These are phyloP conservation scores for Sporopachydermia lactativora DNA, from an alignment of 805 yeast species.

Conservation along the genomic window DNA sequence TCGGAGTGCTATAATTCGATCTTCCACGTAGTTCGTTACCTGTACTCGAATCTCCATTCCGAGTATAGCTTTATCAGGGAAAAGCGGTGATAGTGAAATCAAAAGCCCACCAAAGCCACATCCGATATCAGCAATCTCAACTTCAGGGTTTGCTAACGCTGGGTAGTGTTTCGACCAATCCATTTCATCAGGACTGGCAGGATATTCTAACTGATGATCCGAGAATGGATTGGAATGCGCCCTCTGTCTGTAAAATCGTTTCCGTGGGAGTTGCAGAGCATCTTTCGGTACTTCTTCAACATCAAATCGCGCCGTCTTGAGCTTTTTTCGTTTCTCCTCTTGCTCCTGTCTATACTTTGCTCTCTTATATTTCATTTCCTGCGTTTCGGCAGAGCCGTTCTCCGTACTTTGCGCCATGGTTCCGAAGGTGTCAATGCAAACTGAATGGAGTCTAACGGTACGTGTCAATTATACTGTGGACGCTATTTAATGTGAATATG, in stretches of 20 bases:
- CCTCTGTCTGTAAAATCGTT: conserved; percentile 85
- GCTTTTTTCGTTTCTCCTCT: conserved; percentile 31
- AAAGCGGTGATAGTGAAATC: conserved; percentile 62
- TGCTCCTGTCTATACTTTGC: conserved; percentile 27
- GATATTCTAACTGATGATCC: conserved; percentile 87
- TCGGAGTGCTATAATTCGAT: conserved; percentile 82
- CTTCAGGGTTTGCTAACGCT: conserved; percentile 36
- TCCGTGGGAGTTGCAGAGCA: conserved; percentile 51
- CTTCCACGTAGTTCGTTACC: conserved; percentile 94
- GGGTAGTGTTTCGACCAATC: conserved; percentile 79
- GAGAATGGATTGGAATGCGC: conserved; percentile 98
- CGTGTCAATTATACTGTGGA: too few species aligned
- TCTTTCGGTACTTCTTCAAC: conserved; percentile 6
- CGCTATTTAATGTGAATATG: too few species aligned
- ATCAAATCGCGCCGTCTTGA: conserved; percentile 32
- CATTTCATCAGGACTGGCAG: conserved; percentile 69
- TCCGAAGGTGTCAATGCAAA: too few species aligned
- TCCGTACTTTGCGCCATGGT: too few species aligned
- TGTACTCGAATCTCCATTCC: conserved; percentile 98
- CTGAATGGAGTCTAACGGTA: too few species aligned
- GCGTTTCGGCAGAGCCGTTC: conserved; percentile 8
- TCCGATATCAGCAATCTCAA: conserved; percentile 90
- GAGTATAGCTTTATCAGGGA: conserved; percentile 59
- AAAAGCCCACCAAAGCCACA: conserved; percentile 95
- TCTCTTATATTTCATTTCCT: conserved; percentile 13